Conservation (phyloP, 1,284 basidiomycete genomes). For the Ceratobasidium theobromae region DNA sequence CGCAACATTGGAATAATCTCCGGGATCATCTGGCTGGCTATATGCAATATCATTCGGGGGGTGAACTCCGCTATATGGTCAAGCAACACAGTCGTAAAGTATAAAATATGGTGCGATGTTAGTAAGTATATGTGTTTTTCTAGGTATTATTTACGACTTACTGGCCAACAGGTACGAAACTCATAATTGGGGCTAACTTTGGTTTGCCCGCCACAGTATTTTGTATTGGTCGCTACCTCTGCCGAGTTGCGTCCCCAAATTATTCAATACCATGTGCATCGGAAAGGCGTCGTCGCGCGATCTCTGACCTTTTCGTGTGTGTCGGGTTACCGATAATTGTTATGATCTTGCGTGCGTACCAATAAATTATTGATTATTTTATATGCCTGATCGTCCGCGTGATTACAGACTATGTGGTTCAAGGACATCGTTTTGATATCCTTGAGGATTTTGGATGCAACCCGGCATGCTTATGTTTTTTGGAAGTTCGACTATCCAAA, state of each 20-base stretch:
- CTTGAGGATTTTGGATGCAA: slow-evolving; percentile 63
- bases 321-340: slow-evolving; percentile 57
- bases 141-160: slow-evolving; percentile 6
- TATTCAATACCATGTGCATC: slow-evolving; percentile 38
- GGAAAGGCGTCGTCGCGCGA: slow-evolving; percentile 43
- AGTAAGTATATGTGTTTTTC: slow-evolving; percentile 39
- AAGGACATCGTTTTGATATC: slow-evolving; percentile 70
- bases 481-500: background rate
- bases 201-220: slow-evolving; percentile 42
- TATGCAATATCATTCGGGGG: slow-evolving; percentile 55
- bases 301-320: slow-evolving; percentile 56
- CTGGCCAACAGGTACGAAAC: slow-evolving; percentile 38
- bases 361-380: background rate
- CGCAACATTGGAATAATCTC: slow-evolving; percentile 58
- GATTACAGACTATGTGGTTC: slow-evolving; percentile 60
- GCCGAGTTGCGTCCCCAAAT: slow-evolving; percentile 42
- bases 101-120: slow-evolving; percentile 48
- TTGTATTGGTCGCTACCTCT: slow-evolving; percentile 45
- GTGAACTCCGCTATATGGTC: slow-evolving; percentile 53
- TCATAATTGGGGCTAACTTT: slow-evolving; percentile 38
- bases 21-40: slow-evolving; percentile 58
- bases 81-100: slow-evolving; percentile 39
- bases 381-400: background rate
- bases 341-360: slow-evolving; percentile 58
- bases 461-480: slow-evolving; percentile 42